Evolutionary conservation across 106 monocot species (phyloP).

Genomic region (Apostasia shenzhenica): DNA sequence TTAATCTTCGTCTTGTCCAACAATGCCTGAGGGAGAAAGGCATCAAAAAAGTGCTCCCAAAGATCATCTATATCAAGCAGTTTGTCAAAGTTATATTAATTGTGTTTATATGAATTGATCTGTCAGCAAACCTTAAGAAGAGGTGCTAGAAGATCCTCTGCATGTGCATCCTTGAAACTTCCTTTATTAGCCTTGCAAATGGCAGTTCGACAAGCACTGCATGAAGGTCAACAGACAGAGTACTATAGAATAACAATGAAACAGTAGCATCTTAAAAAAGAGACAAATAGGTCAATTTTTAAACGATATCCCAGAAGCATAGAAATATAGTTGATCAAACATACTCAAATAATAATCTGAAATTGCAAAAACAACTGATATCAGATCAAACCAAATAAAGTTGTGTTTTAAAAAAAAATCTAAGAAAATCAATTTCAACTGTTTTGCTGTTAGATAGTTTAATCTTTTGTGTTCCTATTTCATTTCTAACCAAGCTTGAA

Average conservation of each 20-base stretch:
- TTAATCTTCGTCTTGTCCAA: conserved; percentile 68
- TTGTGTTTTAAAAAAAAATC: too few species aligned
- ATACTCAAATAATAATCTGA: too few species aligned
- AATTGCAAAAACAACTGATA: too few species aligned
- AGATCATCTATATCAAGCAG: background rate
- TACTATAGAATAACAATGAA: background rate
- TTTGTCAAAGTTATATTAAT: background rate
- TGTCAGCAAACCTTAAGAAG: conserved; percentile 59
- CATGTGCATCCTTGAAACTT: conserved; percentile 71
- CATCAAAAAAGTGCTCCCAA: background rate
- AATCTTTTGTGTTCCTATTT: too few species aligned
- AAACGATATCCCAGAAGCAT: background rate
- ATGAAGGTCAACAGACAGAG: background rate
- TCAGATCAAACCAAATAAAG: too few species aligned
- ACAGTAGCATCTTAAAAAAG: background rate
- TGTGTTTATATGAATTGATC: background rate
- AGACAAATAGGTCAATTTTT: background rate
- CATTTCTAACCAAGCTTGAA: too few species aligned
- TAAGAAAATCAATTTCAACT: too few species aligned
- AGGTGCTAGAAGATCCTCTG: conserved; percentile 74
- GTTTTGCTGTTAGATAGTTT: too few species aligned
- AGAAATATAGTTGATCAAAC: background rate
- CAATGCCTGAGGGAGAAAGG: conserved; percentile 35
- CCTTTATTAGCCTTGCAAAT: conserved; percentile 79
- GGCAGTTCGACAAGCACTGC: conserved; percentile 80